Conservation (phyloP, 345 rosid species). For the Salix dunnii region DNA sequence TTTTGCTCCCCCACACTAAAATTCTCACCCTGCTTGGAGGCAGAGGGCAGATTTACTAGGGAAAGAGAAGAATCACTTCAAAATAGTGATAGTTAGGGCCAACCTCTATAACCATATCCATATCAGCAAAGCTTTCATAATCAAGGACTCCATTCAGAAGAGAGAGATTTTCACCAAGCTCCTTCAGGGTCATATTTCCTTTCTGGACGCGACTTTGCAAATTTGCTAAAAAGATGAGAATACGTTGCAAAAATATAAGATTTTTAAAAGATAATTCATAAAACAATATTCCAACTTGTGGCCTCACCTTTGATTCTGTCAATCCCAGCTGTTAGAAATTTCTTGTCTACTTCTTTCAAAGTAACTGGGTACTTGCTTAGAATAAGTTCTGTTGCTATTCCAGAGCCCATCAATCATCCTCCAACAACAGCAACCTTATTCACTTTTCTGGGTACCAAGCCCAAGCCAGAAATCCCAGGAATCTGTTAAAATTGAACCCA, state of each 20-base stretch:
- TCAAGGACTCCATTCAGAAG: neutral
- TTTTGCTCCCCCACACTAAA: too few relatives aligned
- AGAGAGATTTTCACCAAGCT: neutral
- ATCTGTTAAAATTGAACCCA: neutral
- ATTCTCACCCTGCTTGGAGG: neutral
- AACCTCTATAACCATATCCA: slow-evolving; percentile 9
- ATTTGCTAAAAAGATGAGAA: neutral
- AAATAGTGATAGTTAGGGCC: neutral
- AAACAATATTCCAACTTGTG: neutral
- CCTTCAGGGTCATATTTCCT: neutral
- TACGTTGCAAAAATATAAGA: neutral
- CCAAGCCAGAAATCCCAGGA: slow-evolving; percentile 1
- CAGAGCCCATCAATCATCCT: slow-evolving; percentile 6
- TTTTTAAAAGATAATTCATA: neutral
- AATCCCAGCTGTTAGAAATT: slow-evolving; percentile 2
- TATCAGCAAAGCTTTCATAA: neutral
- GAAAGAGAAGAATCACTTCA: neutral
- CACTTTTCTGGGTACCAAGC: neutral
- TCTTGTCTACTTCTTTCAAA: neutral
- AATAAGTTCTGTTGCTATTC: neutral
- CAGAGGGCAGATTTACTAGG: neutral
- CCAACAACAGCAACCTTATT: slow-evolving; percentile 10
- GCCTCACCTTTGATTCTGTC: slow-evolving; percentile 4
- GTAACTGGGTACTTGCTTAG: neutral
- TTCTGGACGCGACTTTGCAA: slow-evolving; percentile 1